These are phyloP conservation scores for Actinomortierella wolfii DNA, from an alignment of 371 early-diverging fungal genomes.

Conservation along the genomic window DNA sequence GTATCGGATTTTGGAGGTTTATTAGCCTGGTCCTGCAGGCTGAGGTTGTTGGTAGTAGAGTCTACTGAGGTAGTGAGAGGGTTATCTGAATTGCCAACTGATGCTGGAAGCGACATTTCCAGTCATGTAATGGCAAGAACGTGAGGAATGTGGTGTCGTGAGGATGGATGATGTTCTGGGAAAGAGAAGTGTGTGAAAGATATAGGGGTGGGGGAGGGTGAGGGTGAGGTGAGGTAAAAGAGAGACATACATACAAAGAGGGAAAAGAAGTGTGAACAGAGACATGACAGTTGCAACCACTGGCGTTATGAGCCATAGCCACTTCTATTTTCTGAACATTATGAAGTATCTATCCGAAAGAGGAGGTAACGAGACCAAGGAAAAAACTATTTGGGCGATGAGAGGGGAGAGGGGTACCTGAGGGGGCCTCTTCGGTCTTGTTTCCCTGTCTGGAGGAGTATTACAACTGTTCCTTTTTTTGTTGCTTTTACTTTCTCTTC, in stretches of 20 bases:
- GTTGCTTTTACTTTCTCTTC: not conserved
- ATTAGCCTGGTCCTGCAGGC: not conserved
- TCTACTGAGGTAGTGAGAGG: not conserved
- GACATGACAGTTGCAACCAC: not conserved
- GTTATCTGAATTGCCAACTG: not conserved
- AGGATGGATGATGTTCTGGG: not conserved
- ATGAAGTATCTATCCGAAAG: not conserved
- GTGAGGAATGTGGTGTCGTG: not conserved
- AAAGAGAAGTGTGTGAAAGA: not conserved
- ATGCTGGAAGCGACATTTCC: not conserved
- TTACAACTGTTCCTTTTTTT: no score
- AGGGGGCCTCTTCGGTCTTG: not conserved
- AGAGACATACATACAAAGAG: not conserved
- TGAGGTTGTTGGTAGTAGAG: not conserved
- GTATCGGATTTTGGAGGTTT: not conserved
- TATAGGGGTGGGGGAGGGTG: not conserved
- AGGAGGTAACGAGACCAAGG: not conserved
- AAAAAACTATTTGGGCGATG: not conserved
- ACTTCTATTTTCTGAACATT: slow-evolving; percentile 1
- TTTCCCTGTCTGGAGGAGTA: no score
- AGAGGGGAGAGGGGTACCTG: not conserved
- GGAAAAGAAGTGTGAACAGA: not conserved
- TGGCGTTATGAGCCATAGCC: not conserved
- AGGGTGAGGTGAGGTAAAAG: not conserved
- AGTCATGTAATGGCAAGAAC: not conserved